Evolutionary conservation across 306 rosid genomes (phyloP).

Genomic region (Canavalia gladiata): DNA sequence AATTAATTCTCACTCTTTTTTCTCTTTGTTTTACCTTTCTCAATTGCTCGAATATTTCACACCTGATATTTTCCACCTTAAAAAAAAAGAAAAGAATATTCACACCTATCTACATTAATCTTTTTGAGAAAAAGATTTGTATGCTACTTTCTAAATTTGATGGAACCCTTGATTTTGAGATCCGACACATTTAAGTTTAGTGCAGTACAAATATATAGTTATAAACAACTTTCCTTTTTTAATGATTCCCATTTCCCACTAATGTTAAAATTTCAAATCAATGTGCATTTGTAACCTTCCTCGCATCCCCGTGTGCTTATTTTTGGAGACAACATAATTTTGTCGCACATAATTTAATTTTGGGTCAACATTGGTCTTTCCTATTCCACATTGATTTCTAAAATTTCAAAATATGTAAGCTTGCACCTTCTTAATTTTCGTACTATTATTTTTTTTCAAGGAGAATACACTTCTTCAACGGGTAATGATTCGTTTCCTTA

Average conservation of each 20-base stretch:
- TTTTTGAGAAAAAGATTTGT: neutral
- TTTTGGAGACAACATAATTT: constrained; percentile 23
- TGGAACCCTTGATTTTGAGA: neutral
- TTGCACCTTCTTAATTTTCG: constrained; percentile 10
- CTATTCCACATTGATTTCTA: constrained; percentile 21
- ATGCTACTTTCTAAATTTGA: neutral
- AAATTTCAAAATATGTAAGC: constrained; percentile 10
- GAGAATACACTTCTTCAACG: constrained; percentile 27
- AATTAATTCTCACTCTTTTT: neutral
- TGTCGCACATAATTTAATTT: neutral
- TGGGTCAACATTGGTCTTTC: constrained; percentile 38
- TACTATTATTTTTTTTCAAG: neutral
- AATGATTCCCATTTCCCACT: neutral
- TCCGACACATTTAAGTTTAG: neutral
- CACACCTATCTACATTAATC: neutral
- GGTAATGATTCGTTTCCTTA: constrained; percentile 20
- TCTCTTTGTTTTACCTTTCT: neutral
- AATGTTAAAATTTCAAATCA: neutral
- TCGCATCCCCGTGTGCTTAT: neutral
- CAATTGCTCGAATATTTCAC: neutral
- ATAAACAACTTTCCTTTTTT: neutral
- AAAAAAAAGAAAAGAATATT: neutral
- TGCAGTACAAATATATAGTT: neutral
- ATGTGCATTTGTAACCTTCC: neutral
- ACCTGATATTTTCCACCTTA: no score